These are phyloP conservation scores for Fraxinus ornus DNA, from an alignment of 305 asterid species.

Conservation along the genomic window DNA sequence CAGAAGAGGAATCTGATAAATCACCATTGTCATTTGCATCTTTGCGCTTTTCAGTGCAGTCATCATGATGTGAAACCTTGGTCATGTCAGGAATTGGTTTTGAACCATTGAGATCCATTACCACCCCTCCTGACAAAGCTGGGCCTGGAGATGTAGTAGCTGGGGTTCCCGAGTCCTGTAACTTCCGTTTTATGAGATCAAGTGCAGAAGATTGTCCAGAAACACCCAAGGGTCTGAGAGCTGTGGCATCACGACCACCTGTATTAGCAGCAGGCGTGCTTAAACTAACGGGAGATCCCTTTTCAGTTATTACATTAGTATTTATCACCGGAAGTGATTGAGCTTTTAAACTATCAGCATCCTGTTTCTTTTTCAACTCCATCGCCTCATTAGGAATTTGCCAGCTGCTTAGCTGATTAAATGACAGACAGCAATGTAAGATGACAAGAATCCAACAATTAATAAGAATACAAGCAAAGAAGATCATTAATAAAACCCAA, in stretches of 20 bases:
- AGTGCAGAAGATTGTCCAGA: slow-evolving; percentile 74
- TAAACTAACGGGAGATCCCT: slow-evolving; percentile 64
- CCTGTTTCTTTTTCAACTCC: slow-evolving; percentile 75
- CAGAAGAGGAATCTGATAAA: slow-evolving; percentile 79
- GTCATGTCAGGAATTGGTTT: slow-evolving; percentile 45
- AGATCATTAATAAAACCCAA: not conserved
- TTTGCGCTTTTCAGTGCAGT: slow-evolving; percentile 60
- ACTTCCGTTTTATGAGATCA: slow-evolving; percentile 95
- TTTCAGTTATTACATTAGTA: slow-evolving; percentile 51
- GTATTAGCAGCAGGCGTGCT: slow-evolving; percentile 89
- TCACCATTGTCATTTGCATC: slow-evolving; percentile 68
- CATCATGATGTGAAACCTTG: slow-evolving; percentile 59
- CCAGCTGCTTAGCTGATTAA: slow-evolving; percentile 92
- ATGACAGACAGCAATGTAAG: slow-evolving; percentile 20
- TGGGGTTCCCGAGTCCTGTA: slow-evolving; percentile 84
- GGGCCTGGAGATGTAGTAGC: slow-evolving; percentile 60
- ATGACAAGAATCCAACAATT: slow-evolving; percentile 17
- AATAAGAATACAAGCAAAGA: slow-evolving; percentile 4
- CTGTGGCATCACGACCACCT: slow-evolving; percentile 95
- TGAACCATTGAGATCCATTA: slow-evolving; percentile 67
- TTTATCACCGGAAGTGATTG: slow-evolving; percentile 48
- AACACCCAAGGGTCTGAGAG: slow-evolving; percentile 53
- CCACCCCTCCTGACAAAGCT: slow-evolving; percentile 45
- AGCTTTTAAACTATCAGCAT: slow-evolving; percentile 59
- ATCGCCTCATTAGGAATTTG: slow-evolving; percentile 83